A percentile compares a stretch with the other conserved stretches of the same genome.
These are phyloP conservation scores for Leucoagaricus sp. DNA, from an alignment of 1,284 basidiomycete genomes.

Conservation along the genomic window DNA sequence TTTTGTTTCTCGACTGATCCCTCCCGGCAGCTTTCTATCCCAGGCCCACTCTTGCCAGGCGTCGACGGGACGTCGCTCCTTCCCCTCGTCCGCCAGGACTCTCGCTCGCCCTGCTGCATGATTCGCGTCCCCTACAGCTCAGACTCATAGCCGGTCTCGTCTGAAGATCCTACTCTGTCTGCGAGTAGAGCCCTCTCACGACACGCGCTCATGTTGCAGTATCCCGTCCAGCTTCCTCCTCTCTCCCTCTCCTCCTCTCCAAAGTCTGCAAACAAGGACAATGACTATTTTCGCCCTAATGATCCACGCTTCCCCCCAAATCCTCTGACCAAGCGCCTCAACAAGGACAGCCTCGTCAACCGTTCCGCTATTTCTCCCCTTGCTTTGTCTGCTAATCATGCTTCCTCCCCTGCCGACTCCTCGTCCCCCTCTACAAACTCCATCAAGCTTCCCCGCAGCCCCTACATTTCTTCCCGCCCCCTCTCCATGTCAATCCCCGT, in stretches of 20 bases:
- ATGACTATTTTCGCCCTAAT: conserved; percentile 49
- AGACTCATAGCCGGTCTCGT: conserved; percentile 60
- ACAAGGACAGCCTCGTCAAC: conserved; percentile 36
- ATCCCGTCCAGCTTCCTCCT: conserved; percentile 56
- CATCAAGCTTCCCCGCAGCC: conserved; percentile 43
- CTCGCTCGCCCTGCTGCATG: conserved; percentile 42
- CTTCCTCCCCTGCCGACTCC: conserved; percentile 32
- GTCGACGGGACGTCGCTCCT: conserved; percentile 34
- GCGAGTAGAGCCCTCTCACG: conserved; percentile 15
- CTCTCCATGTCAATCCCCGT: conserved; percentile 32
- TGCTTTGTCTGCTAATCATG: conserved; percentile 38
- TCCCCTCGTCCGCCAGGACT: conserved; percentile 17
- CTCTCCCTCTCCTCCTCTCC: conserved; percentile 45
- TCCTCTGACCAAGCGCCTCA: conserved; percentile 35
- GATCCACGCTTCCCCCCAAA: conserved; percentile 32
- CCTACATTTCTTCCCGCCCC: conserved; percentile 43
- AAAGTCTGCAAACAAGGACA: conserved; percentile 37
- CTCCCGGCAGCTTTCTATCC: conserved; percentile 16
- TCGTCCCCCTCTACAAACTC: conserved; percentile 33
- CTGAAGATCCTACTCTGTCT: conserved; percentile 33
- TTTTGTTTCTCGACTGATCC: conserved; percentile 4
- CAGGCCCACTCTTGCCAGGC: conserved; percentile 20
- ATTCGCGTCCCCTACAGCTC: conserved; percentile 45
- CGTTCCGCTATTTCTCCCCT: conserved; percentile 35
- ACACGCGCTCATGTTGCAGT: conserved; percentile 65